Evolutionary conservation across 164 flowering plant genomes (phyloP).

Genomic region (Magnolia changhungtana): DNA sequence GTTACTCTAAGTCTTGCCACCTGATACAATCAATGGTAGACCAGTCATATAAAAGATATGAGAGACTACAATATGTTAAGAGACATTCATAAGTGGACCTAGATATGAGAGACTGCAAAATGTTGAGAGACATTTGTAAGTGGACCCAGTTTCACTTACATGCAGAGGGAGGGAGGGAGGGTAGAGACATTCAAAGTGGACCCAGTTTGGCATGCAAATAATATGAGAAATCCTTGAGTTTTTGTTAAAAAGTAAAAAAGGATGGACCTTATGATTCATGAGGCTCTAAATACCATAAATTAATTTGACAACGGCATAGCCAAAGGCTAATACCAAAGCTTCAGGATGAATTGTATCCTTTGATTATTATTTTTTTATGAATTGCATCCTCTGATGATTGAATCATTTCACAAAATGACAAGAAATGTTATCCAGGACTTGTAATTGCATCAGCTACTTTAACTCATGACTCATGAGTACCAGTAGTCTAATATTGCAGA

Average conservation of each 20-base stretch:
- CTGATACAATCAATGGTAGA: slow-evolving; percentile 32
- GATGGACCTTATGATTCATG: neutral
- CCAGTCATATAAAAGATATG: neutral
- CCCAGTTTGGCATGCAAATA: neutral
- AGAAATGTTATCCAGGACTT: too few species aligned
- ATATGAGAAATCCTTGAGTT: neutral
- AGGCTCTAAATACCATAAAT: neutral
- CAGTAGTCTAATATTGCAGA: neutral
- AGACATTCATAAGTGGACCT: neutral
- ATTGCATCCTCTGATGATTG: neutral
- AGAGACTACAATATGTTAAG: neutral
- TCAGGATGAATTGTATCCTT: too few species aligned
- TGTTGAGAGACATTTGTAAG: neutral
- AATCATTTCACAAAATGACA: neutral
- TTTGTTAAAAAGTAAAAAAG: neutral
- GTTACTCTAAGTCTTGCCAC: slow-evolving; percentile 71
- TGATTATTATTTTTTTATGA: neutral
- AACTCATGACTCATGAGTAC: neutral
- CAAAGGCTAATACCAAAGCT: too few species aligned
- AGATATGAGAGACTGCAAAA: neutral
- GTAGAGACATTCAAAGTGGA: too few species aligned
- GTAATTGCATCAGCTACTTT: too few species aligned
- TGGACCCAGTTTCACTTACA: too few species aligned
- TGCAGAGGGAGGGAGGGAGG: too few species aligned
- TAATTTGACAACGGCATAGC: too few species aligned